Evolutionary conservation across 2,329 filamentous ascomycete genomes (phyloP), one percentile per base, ranked within the genome.

Genomic region (Aspergillus glaucus): DNA sequence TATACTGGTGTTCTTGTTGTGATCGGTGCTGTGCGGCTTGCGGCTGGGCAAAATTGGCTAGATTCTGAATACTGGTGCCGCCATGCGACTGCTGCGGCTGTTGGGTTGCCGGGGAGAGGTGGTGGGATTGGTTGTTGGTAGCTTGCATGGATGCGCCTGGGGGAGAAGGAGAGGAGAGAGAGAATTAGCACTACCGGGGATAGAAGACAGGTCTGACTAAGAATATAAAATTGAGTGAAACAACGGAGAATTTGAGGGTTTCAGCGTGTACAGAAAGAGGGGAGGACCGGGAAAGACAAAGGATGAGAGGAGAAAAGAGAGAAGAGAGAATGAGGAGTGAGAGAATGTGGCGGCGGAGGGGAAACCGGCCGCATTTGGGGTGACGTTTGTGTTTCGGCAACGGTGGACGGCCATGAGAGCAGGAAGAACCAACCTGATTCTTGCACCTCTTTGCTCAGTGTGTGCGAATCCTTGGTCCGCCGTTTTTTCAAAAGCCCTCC

Each of bases 401-500:
- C 78, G 63, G 83, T 78, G 64, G 84, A 82, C 6, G 34, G 15
- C 37, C 17, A 21, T 10, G 17, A 40, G 17, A 21, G 9, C 10
- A 40, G 34, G 15, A 36, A 36, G 34, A 17, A 40, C 37, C 15
- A 40, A 40, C 37, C 37, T 61, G 79, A 79, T 68, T 88, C 84
- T 67, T 84, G 81, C 67, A 79, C 71, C 69, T 84, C 79, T 66
- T 75, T 78, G 60, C 70, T 69, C 68, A 76, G 62, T 63, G 62
- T 63, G 58, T 67, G 68, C 74, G 84, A 87, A 77, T 96, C 90
- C 82, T 90, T 94, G 75, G 90, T 95, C 82, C 90, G 86, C 81
- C 95, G 95, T 82, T 95, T 97, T 82, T 96, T 96, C 69, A 97
- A 83, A 69, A 96, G 90, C 47, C 69, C 70, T 73, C 89, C 89